Evolutionary conservation across 495 filamentous ascomycete species (phyloP).

Genomic region (Daldinia decipiens): DNA sequence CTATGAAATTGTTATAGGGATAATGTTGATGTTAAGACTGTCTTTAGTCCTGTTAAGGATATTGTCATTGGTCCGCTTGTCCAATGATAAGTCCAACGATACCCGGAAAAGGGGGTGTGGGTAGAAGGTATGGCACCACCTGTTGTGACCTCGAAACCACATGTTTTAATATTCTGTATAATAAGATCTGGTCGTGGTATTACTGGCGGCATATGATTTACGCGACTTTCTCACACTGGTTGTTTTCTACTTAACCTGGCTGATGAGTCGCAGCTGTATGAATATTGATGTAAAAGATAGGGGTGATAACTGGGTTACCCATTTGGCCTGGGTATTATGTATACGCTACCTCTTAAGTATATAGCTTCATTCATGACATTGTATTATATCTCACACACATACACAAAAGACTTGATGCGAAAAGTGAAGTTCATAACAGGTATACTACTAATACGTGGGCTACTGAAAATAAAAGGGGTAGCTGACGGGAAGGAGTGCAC

Average conservation of each 20-base stretch:
- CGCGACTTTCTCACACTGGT: no score
- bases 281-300: neutral
- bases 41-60: slow-evolving; percentile 1
- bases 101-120: neutral
- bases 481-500: neutral
- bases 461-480: neutral
- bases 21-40: slow-evolving; percentile 44
- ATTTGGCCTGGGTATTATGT: neutral
- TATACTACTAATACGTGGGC: neutral
- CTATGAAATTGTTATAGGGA: no score
- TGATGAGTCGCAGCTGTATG: neutral
- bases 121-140: neutral
- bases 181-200: neutral
- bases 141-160: neutral
- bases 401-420: neutral
- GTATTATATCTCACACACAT: no score
- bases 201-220: neutral
- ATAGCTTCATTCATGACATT: neutral
- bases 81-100: neutral
- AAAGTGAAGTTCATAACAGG: neutral
- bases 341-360: neutral
- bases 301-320: neutral
- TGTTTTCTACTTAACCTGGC: neutral
- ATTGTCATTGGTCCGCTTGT: neutral
- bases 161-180: neutral